Conservation (phyloP, 2,329 filamentous ascomycete species). For the Phoma sp. region DNA sequence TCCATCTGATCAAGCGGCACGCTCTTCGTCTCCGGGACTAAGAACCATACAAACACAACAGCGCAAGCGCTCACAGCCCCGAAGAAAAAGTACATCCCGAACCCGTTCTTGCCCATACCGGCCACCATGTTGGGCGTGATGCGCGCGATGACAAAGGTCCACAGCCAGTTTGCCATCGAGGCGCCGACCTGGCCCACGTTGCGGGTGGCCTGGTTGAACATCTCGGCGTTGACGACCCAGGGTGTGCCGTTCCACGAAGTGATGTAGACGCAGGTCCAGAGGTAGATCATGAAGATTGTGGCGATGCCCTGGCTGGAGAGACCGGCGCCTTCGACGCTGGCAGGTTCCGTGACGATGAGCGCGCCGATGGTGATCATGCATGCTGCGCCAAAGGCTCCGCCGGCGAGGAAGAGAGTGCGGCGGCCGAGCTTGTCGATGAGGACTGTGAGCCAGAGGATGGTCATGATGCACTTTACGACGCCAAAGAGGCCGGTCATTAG, state of each 20-base stretch:
- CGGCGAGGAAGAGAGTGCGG: constrained; percentile 68
- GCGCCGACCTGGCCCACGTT: constrained; percentile 63
- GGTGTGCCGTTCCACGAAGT: constrained; percentile 75
- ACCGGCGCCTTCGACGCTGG: constrained; percentile 34
- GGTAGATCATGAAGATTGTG: constrained; percentile 74
- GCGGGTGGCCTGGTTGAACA: constrained; percentile 74
- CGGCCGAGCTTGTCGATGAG: constrained; percentile 71
- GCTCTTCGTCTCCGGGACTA: constrained; percentile 53
- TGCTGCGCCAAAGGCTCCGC: constrained; percentile 64
- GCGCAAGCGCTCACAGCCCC: constrained; percentile 55
- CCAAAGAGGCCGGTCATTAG: constrained; percentile 80
- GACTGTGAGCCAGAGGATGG: constrained; percentile 71
- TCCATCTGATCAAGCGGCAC: constrained; percentile 58
- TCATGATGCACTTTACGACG: constrained; percentile 71
- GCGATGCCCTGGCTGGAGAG: constrained; percentile 61
- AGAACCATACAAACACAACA: constrained; percentile 50
- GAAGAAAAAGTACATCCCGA: constrained; percentile 56
- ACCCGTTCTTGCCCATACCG: constrained; percentile 47
- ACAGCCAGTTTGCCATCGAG: constrained; percentile 74
- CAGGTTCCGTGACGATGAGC: constrained; percentile 61
- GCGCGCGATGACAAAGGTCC: constrained; percentile 71
- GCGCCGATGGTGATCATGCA: constrained; percentile 70
- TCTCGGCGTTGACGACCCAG: constrained; percentile 77
- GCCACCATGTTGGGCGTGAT: constrained; percentile 72
- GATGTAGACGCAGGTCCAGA: constrained; percentile 76